A percentile compares a stretch with the other conserved stretches of the same genome.
Evolutionary conservation across 768 basidiomycete species (phyloP).

Genomic region (Lyophyllum decastes): DNA sequence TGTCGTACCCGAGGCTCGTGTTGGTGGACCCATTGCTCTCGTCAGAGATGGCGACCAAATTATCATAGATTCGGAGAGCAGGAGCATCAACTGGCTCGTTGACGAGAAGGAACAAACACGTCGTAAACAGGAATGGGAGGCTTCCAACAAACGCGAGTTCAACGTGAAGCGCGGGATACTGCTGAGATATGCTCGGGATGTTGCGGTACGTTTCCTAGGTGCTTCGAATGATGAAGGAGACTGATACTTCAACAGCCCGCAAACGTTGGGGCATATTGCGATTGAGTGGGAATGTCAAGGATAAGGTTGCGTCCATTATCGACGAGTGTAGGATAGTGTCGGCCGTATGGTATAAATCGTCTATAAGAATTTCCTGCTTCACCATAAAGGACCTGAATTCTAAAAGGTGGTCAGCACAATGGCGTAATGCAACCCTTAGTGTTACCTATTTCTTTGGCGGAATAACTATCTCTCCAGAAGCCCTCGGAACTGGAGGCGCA

Average conservation of each 20-base stretch:
- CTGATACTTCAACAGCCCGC: slow-evolving; percentile 57
- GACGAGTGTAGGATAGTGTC: not conserved
- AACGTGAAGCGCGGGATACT: slow-evolving; percentile 77
- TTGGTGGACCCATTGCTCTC: slow-evolving; percentile 87
- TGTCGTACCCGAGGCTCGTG: slow-evolving; percentile 61
- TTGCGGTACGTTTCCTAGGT: slow-evolving; percentile 62
- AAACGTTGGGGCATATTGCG: slow-evolving; percentile 80
- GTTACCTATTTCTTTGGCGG: slow-evolving; percentile 13
- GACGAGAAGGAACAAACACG: slow-evolving; percentile 62
- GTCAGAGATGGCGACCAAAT: slow-evolving; percentile 83
- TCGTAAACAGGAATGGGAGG: slow-evolving; percentile 71
- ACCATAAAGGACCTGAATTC: no score
- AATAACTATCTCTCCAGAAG: slow-evolving; percentile 22
- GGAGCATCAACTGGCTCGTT: slow-evolving; percentile 74
- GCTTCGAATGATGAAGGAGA: not conserved
- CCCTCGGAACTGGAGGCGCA: slow-evolving; percentile 1
- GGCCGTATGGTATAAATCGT: not conserved
- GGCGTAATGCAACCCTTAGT: not conserved
- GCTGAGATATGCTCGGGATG: slow-evolving; percentile 81
- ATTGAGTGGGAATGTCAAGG: slow-evolving; percentile 40
- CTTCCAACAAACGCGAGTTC: slow-evolving; percentile 59
- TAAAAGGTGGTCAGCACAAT: not conserved
- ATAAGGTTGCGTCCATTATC: not conserved
- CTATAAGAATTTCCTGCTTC: not conserved
- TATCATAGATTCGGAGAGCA: slow-evolving; percentile 66